A percentile compares a stretch with the other conserved stretches of the same genome.
These are phyloP conservation scores for Pyrus hybrid DNA, from an alignment of 331 rosid genomes.

Conservation along the genomic window DNA sequence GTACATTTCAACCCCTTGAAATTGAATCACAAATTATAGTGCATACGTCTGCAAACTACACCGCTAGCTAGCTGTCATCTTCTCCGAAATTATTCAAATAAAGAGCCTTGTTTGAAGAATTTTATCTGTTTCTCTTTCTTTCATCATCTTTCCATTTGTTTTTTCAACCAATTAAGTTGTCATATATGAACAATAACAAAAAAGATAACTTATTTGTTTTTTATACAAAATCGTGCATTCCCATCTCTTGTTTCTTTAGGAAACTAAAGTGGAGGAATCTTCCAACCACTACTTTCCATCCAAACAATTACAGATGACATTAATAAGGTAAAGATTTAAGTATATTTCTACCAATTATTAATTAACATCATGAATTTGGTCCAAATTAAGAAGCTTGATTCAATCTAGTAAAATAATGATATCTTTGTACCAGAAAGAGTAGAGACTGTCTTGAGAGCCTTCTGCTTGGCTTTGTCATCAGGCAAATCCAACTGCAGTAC, in stretches of 20 bases:
- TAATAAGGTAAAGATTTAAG: neutral
- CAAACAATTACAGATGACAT: neutral
- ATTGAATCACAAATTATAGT: neutral
- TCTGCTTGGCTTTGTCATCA: conserved; percentile 82
- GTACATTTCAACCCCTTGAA: neutral
- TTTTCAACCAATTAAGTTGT: neutral
- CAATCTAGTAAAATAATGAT: neutral
- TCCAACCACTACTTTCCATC: conserved; percentile 1
- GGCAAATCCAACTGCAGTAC: conserved; percentile 70
- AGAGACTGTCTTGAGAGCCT: conserved; percentile 75
- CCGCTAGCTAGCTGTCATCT: neutral
- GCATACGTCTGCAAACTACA: neutral
- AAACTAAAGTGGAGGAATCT: neutral
- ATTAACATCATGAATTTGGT: neutral
- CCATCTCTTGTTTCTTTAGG: neutral
- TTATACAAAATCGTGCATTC: neutral
- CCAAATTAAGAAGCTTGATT: neutral
- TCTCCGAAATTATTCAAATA: neutral
- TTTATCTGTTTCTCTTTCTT: neutral
- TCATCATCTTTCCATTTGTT: neutral
- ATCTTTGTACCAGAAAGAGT: conserved; percentile 56
- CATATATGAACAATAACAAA: conserved; percentile 9
- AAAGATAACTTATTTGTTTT: neutral
- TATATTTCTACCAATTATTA: neutral
- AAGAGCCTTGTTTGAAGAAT: neutral